phyloP scores from a whole-genome alignment of 768 basidiomycete species.

The Boletus reticuloceps region DNA sequence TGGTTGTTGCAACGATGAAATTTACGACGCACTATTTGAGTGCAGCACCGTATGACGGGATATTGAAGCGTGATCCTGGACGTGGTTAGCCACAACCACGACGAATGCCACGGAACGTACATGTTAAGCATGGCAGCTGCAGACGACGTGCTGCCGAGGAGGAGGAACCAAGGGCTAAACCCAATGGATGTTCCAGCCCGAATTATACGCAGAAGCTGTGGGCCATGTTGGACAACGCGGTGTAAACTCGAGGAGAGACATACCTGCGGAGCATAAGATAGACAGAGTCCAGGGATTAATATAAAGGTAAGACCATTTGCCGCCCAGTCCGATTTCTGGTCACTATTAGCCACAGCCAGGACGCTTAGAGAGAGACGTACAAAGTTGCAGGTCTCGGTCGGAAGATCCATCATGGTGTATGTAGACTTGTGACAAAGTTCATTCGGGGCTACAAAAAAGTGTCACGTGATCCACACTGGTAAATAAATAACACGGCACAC shows the following conservation, averaged over 20 bases:
- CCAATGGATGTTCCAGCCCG: constrained; percentile 77
- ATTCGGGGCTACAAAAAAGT: too few species aligned
- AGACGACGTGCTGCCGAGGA: constrained; percentile 83
- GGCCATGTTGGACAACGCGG: background rate
- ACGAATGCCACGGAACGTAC: constrained; percentile 34
- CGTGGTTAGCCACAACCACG: background rate
- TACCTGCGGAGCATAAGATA: constrained; percentile 86
- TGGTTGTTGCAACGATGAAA: background rate
- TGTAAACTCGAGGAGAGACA: background rate
- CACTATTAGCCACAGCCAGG: background rate
- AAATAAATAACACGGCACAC: too few species aligned
- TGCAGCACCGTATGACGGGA: constrained; percentile 78
- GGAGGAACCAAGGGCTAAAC: constrained; percentile 86
- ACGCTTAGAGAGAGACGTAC: constrained; percentile 6
- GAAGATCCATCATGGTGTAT: background rate
- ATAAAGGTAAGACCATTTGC: constrained; percentile 57
- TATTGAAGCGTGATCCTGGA: constrained; percentile 80
- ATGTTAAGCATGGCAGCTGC: constrained; percentile 86
- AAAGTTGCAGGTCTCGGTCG: constrained; percentile 11
- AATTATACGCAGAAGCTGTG: constrained; percentile 79
- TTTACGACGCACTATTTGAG: constrained; percentile 55
- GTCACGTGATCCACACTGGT: background rate
- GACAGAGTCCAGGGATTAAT: constrained; percentile 69
- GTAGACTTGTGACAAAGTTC: too few species aligned
- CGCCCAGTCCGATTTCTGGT: constrained; percentile 71